Evolutionary conservation across 2,329 filamentous ascomycete species (phyloP).

Genomic region (Pseudonectria foliicola): DNA sequence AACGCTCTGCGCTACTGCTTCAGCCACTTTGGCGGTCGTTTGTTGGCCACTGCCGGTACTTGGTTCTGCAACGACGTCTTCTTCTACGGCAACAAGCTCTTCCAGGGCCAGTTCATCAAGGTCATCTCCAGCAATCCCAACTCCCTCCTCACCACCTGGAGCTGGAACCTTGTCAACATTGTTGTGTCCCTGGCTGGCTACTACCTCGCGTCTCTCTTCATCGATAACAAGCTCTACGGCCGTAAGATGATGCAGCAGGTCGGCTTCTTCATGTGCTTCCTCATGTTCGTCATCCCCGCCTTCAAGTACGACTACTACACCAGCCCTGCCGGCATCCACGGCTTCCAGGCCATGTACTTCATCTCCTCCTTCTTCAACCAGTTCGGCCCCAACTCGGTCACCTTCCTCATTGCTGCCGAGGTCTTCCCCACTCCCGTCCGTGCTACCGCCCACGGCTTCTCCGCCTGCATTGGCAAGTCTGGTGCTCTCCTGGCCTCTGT

Average conservation of each 20-base stretch:
- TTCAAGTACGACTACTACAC: conserved; percentile 86
- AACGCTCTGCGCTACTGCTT: conserved; percentile 72
- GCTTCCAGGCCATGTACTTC: conserved; percentile 99
- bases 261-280: conserved; percentile 87
- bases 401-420: conserved; percentile 92
- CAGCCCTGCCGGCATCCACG: conserved; percentile 60
- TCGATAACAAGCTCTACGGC: conserved; percentile 95
- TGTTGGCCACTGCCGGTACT: conserved; percentile 76
- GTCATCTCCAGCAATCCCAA: conserved; percentile 64
- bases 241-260: conserved; percentile 95
- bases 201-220: conserved; percentile 80
- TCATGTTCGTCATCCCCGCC: conserved; percentile 86
- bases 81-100: conserved; percentile 99
- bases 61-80: conserved; percentile 99
- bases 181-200: conserved; percentile 81
- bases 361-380: conserved; percentile 98
- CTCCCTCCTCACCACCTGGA: conserved; percentile 80
- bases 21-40: conserved; percentile 75
- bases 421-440: conserved; percentile 94
- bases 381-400: conserved; percentile 93
- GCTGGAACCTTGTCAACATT: conserved; percentile 89
- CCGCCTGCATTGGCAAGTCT: conserved; percentile 82
- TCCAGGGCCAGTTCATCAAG: conserved; percentile 83
- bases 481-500: conserved; percentile 83
- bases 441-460: conserved; percentile 89